phyloP scores from a whole-genome alignment of 306 rosid genomes.

The Chamaecrista fasciculata region DNA sequence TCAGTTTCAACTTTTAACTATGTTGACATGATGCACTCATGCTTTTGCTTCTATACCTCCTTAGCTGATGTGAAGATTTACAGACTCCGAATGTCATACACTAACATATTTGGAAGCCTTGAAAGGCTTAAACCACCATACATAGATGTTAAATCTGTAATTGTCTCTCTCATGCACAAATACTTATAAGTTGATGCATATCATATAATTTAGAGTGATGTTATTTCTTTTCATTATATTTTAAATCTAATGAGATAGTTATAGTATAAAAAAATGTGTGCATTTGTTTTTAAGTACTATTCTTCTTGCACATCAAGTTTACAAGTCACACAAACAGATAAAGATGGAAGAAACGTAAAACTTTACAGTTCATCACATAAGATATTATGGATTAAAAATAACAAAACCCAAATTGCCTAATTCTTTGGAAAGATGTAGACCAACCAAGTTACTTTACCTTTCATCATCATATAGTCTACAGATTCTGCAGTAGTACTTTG shows the following conservation, averaged over 20 bases:
- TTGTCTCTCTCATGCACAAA: not conserved
- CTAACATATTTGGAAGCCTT: not conserved
- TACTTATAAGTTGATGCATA: not conserved
- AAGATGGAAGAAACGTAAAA: not conserved
- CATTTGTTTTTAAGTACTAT: not conserved
- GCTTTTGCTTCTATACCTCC: not conserved
- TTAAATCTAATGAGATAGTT: not conserved
- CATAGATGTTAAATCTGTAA: not conserved
- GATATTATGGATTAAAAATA: not conserved
- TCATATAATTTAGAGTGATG: not conserved
- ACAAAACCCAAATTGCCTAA: not conserved
- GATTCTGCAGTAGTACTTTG: slow-evolving; percentile 80
- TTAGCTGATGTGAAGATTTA: not conserved
- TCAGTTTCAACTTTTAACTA: not conserved
- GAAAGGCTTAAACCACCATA: not conserved
- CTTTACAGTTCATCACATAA: not conserved
- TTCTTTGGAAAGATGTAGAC: not conserved
- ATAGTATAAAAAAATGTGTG: not conserved
- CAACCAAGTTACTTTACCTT: slow-evolving; percentile 47
- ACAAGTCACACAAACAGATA: not conserved
- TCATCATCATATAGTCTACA: slow-evolving; percentile 89
- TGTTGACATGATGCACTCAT: not conserved
- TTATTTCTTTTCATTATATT: not conserved
- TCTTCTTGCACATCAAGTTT: not conserved
- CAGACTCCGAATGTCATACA: not conserved